These are phyloP conservation scores for Piromyces finnis DNA, from an alignment of 192 early-diverging fungal species.

Conservation along the genomic window DNA sequence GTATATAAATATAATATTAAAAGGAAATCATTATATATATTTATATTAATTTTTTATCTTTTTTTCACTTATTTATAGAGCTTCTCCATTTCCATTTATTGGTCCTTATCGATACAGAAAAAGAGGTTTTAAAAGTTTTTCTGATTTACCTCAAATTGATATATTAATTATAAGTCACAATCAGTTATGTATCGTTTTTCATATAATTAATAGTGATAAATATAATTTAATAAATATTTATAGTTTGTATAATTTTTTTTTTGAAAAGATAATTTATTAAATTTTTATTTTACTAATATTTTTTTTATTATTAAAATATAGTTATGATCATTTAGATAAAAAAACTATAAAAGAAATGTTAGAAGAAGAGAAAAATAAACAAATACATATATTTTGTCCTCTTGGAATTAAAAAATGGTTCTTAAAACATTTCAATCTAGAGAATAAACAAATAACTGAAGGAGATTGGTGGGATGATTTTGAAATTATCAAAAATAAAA, in stretches of 20 bases:
- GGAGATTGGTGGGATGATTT: background rate
- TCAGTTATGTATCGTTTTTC: background rate
- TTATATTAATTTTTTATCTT: too few species aligned
- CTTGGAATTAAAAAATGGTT: background rate
- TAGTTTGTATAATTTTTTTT: too few species aligned
- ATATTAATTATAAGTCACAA: background rate
- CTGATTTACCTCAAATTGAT: background rate
- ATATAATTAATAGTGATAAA: too few species aligned
- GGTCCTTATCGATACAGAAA: slow-evolving; percentile 47
- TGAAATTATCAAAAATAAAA: background rate
- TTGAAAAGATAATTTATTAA: too few species aligned
- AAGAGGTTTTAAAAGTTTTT: background rate
- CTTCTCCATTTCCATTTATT: slow-evolving; percentile 36
- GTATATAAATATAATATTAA: background rate
- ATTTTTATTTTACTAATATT: too few species aligned
- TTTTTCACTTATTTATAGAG: background rate
- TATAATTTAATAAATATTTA: too few species aligned
- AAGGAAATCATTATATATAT: background rate
- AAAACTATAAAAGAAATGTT: background rate
- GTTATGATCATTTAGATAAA: background rate
- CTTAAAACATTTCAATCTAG: background rate
- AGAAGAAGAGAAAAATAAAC: background rate
- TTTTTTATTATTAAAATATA: background rate
- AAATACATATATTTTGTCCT: background rate
- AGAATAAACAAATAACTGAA: background rate